A percentile compares a stretch with the other conserved stretches of the same genome.
Conservation (phyloP, 176 grass and related monocot genomes). For the Urochloa ruziziensis region DNA sequence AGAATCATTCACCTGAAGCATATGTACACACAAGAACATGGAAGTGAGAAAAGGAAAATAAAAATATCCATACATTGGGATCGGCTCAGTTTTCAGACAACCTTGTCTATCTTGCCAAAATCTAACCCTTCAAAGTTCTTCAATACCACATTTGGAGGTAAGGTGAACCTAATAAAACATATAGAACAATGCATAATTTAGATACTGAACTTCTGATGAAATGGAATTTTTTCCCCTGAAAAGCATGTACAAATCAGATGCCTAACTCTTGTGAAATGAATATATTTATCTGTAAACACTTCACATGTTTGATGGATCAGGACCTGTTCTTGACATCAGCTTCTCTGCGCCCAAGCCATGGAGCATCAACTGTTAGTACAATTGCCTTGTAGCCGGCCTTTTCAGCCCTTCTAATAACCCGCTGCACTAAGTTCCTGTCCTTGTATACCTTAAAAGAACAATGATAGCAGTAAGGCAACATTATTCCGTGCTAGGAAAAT, state of each 20-base stretch:
- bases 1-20: conserved; percentile 59
- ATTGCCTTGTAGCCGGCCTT: conserved; percentile 86
- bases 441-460: conserved; percentile 64
- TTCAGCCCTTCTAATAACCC: conserved; percentile 75
- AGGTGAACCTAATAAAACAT: conserved; percentile 41
- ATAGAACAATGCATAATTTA: background rate
- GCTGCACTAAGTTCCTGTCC: conserved; percentile 66
- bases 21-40: background rate
- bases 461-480: background rate
- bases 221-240: background rate
- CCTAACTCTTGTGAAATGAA: background rate
- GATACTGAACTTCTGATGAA: background rate
- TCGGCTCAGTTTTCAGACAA: conserved; percentile 15
- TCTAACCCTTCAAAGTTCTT: conserved; percentile 80
- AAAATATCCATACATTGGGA: background rate
- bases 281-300: background rate
- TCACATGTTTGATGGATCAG: background rate
- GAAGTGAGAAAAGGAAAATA: background rate
- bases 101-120: conserved; percentile 73
- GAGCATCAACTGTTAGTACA: conserved; percentile 73
- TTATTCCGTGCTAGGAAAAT: background rate
- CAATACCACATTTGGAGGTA: conserved; percentile 62
- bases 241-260: background rate
- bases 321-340: conserved; percentile 87
- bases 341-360: conserved; percentile 75